Base-by-base conservation (phyloP, 2,329 filamentous ascomycete genomes). In the Arthrobotrys conoides region DNA sequence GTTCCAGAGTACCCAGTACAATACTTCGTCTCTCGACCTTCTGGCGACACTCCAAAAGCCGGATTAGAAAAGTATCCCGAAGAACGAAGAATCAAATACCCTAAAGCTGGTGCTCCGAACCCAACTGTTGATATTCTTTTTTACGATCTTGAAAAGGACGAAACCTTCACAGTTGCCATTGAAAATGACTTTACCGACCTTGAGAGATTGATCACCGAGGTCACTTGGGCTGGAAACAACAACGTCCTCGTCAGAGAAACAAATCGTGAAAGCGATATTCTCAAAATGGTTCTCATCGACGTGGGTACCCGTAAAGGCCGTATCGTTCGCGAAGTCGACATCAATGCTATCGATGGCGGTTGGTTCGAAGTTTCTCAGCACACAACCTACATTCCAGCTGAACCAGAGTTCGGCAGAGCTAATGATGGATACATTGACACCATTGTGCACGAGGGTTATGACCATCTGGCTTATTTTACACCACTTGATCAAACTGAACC, bases 311-410 rank as follows among this genome's bases (percentile, higher is more conserved):
- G 93, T 59, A 90, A 89, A 20, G 94, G 93, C 33, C 92, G 91
- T 84, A 91, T 92, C 0, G 90, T 97, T 59, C 89, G 95, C 80
- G 91, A 90, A 20, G 89, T 93, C 61, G 90, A 99, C 84, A 90
- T 97, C 61, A 89, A 90, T 80, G 88, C 91, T 72, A 87, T 97
- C n/a, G 96, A 99, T 83, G 94, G 94, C 22, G 96, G 96, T 38
- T 99, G 96, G 96, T 95, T 97, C 82, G 96, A 99, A 85, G 93
- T 97, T 49, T 93, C 93, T 0, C 91, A 97, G 82, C 89, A 91
- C 49, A 97, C 94, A 2, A 90, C 87, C 14, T 98, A 92, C 83
- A 91, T 99, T 72, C 96, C 96, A 1, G 92, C 93, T 2, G 93
- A 97, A 83, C 88, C 92, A 22, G 84, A 86, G 10, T 93, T 92